Conservation (phyloP, 805 yeast species). For the Schizosaccharomyces cryophilus region DNA sequence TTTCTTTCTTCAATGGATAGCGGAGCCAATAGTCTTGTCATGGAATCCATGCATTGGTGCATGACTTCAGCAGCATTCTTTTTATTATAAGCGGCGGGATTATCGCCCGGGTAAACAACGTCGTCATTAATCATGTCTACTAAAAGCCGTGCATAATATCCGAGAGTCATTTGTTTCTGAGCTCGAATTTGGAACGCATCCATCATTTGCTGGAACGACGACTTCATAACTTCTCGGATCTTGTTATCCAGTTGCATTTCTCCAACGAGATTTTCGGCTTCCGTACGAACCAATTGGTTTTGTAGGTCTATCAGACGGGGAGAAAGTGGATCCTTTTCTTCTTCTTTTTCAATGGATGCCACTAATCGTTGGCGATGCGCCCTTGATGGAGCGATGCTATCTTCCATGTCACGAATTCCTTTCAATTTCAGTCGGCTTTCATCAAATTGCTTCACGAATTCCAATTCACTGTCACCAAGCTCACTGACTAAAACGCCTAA, state of each 20-base stretch:
- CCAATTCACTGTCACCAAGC: neutral
- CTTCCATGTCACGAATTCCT: constrained; percentile 51
- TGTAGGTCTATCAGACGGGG: constrained; percentile 48
- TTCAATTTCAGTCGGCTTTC: constrained; percentile 12
- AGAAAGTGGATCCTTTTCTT: constrained; percentile 8
- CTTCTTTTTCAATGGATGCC: constrained; percentile 11
- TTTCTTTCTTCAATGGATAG: neutral
- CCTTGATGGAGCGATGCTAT: constrained; percentile 1
- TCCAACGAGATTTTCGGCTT: constrained; percentile 75
- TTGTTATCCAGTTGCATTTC: constrained; percentile 78
- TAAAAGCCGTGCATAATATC: constrained; percentile 73
- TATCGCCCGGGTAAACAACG: constrained; percentile 74
- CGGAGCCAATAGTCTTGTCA: neutral
- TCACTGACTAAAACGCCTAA: neutral
- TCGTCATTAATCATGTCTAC: constrained; percentile 62
- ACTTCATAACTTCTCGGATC: constrained; percentile 67
- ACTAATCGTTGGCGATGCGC: constrained; percentile 1
- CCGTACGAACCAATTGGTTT: constrained; percentile 76
- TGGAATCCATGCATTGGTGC: neutral
- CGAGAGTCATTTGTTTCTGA: constrained; percentile 64
- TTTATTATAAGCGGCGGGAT: neutral
- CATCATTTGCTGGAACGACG: constrained; percentile 62
- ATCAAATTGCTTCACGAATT: neutral
- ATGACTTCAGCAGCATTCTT: neutral
- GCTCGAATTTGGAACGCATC: constrained; percentile 69